Base-by-base conservation (phyloP, 2,329 filamentous ascomycete species). In the Fusarium nygamai region DNA sequence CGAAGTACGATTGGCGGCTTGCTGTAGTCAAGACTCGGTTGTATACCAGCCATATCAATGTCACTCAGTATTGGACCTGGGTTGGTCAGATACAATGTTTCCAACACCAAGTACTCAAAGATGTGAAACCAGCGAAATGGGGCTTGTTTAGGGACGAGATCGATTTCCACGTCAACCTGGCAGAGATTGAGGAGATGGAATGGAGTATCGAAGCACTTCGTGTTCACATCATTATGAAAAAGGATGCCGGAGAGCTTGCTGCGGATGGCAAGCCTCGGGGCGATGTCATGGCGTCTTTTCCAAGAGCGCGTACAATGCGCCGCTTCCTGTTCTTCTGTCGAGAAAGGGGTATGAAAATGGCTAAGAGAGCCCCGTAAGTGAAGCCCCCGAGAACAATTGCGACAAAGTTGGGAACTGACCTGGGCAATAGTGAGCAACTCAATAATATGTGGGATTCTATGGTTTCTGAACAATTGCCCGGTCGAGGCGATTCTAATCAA, bases 51-150 rank as follows among this genome's bases (percentile, higher is more conserved):
- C 86, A 85, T 61, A 79, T 82, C 6, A 75, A 82, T 19, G 85
- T 88, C 10, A 89, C 86, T 19, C 88, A 90, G 76, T 90, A 89
- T 80, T 88, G 87, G 87, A 87, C 87, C 57, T 90, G 85, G 85
- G 74, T 85, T 8, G 81, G 81, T 14, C 78, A 83, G 36, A 76
- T 77, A 12, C 81, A 76, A 24, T 74, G 82, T 20, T 87, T 90
- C 61, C 86, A 89, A 80, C 88, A 90, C 71, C 88, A 89, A 74
- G 85, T 89, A 3, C 82, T 90, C 9, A 84, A 84, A 50, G 83
- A 86, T 22, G 81, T 83, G 8, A 64, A 81, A 24, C 85, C 85
- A 20, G 82, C 83, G 6, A 78, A 78, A 2, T 90, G 88, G 88
- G 86, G 84, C 11, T 80, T 85, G 17, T 88, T 88, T 74, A 83